phyloP scores from a whole-genome alignment of 805 yeast genomes.

The Wickerhamiella hasegawae region DNA sequence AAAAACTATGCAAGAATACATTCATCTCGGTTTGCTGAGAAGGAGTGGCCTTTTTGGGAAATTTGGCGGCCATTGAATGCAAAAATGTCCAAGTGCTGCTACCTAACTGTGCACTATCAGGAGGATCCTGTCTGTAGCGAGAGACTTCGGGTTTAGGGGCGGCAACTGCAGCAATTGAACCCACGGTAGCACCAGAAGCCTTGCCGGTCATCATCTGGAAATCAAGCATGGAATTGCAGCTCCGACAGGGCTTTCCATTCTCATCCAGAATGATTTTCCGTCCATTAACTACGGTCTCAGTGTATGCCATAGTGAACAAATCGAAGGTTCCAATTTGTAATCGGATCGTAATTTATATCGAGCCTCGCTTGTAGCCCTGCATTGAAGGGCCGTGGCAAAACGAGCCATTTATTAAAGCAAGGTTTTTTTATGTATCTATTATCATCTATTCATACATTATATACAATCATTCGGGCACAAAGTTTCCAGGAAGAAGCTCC shows the following conservation, averaged over 20 bases:
- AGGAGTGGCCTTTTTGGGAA: constrained; percentile 52
- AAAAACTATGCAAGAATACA: constrained; percentile 52
- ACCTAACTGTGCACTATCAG: constrained; percentile 72
- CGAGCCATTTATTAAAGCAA: too few species aligned
- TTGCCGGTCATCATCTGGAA: constrained; percentile 30
- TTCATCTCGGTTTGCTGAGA: constrained; percentile 56
- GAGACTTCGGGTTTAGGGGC: constrained; percentile 6
- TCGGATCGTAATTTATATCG: background rate
- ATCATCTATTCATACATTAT: too few species aligned
- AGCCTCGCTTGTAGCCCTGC: background rate
- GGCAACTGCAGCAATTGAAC: constrained; percentile 6
- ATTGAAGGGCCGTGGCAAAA: too few species aligned
- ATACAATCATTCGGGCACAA: too few species aligned
- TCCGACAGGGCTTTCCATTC: constrained; percentile 90
- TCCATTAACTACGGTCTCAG: constrained; percentile 26
- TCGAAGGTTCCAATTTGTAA: background rate
- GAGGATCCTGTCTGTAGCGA: constrained; percentile 49
- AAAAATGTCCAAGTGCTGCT: constrained; percentile 82
- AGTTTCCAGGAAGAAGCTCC: background rate
- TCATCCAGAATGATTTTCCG: constrained; percentile 61
- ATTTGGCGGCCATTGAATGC: constrained; percentile 79
- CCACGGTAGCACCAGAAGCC: constrained; percentile 16
- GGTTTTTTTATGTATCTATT: too few species aligned
- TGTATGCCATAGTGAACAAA: constrained; percentile 4
- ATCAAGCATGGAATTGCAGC: constrained; percentile 72